These are phyloP conservation scores for Mycena alexandri DNA, from an alignment of 768 basidiomycete species.

Conservation along the genomic window DNA sequence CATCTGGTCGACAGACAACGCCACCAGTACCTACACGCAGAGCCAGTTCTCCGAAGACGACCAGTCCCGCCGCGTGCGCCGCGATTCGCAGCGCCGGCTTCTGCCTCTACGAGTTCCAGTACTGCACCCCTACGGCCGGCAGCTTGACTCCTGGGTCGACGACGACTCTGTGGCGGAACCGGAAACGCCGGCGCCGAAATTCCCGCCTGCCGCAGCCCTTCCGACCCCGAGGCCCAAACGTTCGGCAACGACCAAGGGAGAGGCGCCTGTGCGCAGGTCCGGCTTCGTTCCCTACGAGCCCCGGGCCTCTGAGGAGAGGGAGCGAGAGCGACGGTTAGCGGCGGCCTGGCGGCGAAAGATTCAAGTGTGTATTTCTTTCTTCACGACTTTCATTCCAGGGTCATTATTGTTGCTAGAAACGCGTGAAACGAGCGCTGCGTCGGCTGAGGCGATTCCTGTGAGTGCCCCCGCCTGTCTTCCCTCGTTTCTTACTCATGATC, in stretches of 20 bases:
- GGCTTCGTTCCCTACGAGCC: constrained; percentile 15
- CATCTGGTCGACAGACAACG: constrained; percentile 3
- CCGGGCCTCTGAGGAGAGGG: constrained; percentile 12
- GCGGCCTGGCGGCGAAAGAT: constrained; percentile 24
- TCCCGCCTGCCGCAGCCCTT: not conserved
- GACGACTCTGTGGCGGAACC: constrained; percentile 22
- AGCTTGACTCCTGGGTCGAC: constrained; percentile 15
- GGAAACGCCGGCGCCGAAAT: too few relatives aligned
- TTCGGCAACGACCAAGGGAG: not conserved
- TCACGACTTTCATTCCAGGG: not conserved
- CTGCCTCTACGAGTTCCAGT: not conserved
- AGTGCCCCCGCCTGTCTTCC: not conserved
- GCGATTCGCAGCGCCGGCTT: constrained; percentile 15
- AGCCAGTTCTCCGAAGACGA: constrained; percentile 14
- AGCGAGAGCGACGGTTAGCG: not conserved
- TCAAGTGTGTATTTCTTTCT: not conserved
- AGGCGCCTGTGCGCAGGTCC: not conserved
- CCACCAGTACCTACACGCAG: constrained; percentile 1
- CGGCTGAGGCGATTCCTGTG: constrained; percentile 17
- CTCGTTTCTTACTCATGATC: not conserved
- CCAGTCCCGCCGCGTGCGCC: not conserved
- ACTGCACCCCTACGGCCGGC: constrained; percentile 17
- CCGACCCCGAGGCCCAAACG: not conserved
- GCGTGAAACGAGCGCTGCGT: constrained; percentile 20
- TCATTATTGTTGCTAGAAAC: constrained; percentile 1